These are phyloP conservation scores for Avena eriantha DNA, from an alignment of 176 grass and related monocot species.

Conservation along the genomic window DNA sequence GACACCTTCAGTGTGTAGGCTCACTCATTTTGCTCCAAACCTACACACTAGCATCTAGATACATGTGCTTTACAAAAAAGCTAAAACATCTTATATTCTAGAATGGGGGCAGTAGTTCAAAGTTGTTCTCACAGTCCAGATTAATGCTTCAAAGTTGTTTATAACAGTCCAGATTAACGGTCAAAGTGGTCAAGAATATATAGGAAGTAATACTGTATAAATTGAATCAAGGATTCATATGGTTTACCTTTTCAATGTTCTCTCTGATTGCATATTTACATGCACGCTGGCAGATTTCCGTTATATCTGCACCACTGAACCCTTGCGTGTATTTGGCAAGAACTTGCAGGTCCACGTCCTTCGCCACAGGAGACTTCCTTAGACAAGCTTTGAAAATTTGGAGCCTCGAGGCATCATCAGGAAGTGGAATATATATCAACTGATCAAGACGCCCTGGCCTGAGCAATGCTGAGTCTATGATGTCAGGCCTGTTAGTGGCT, in stretches of 20 bases:
- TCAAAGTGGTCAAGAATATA: neutral
- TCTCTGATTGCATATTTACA: constrained; percentile 94
- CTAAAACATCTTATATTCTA: no score
- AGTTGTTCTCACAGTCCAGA: neutral
- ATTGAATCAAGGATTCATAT: neutral
- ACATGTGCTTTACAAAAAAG: no score
- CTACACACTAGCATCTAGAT: no score
- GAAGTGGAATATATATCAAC: constrained; percentile 88
- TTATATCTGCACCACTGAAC: constrained; percentile 91
- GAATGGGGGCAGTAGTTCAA: no score
- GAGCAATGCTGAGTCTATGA: constrained; percentile 86
- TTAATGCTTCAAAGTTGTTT: neutral
- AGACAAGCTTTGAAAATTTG: constrained; percentile 89
- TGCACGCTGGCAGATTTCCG: constrained; percentile 88
- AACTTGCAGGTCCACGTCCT: constrained; percentile 71
- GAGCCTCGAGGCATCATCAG: constrained; percentile 69
- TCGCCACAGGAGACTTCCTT: constrained; percentile 83
- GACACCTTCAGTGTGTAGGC: no score
- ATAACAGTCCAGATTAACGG: no score
- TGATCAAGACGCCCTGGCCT: constrained; percentile 88
- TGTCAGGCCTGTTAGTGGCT: constrained; percentile 88
- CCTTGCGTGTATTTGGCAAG: constrained; percentile 88
- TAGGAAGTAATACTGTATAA: neutral
- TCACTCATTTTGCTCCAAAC: no score
- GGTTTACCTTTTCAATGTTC: constrained; percentile 80